phyloP scores from a whole-genome alignment of 2,329 filamentous ascomycete species.

The Nigrospora osmanthi region DNA sequence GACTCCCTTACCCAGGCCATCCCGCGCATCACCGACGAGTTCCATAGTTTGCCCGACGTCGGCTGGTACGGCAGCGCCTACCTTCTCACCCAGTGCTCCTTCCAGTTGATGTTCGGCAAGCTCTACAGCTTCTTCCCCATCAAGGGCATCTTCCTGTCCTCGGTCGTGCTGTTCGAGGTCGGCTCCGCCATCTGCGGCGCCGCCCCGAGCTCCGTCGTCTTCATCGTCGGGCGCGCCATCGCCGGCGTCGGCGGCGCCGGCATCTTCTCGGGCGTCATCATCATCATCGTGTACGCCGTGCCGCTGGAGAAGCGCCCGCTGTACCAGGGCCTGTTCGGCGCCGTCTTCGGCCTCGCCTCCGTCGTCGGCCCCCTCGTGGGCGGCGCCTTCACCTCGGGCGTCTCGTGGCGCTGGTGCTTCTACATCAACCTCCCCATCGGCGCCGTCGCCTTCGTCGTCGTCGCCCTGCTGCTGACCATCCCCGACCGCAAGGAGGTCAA shows the following conservation, averaged over 20 bases:
- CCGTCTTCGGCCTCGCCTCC: constrained; percentile 25
- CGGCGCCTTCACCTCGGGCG: constrained; percentile 26
- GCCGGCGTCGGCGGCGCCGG: constrained; percentile 29
- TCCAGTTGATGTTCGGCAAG: constrained; percentile 31
- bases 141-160: constrained; percentile 21
- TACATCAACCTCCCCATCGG: constrained; percentile 31
- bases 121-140: constrained; percentile 29
- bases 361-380: constrained; percentile 28
- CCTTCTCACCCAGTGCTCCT: constrained; percentile 25
- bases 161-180: constrained; percentile 26
- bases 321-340: constrained; percentile 25
- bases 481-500: constrained; percentile 10
- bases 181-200: constrained; percentile 31
- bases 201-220: constrained; percentile 27
- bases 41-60: constrained; percentile 27
- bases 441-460: constrained; percentile 17
- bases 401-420: constrained; percentile 30
- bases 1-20: constrained; percentile 18
- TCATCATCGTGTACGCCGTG: constrained; percentile 23
- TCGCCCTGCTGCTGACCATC: constrained; percentile 17
- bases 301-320: constrained; percentile 24
- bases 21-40: constrained; percentile 28
- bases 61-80: constrained; percentile 32
- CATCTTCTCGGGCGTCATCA: constrained; percentile 27
- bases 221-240: constrained; percentile 32